A percentile compares a stretch with the other conserved stretches of the same genome.
Conservation (phyloP, 257 asterid species). For the Lycium barbarum region DNA sequence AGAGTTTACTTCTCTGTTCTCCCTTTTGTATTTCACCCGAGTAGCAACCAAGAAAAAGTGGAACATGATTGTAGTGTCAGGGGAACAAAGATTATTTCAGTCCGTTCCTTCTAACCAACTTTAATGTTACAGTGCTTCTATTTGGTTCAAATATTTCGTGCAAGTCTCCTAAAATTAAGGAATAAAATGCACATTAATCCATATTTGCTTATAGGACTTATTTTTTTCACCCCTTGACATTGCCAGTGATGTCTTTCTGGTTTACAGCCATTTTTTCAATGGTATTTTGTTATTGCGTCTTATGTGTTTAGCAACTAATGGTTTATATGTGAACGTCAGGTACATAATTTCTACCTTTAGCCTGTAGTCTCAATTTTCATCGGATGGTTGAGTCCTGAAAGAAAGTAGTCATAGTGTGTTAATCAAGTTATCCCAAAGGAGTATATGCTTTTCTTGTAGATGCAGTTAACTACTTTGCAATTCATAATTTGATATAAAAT, state of each 20-base stretch:
- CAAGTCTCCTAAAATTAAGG: not conserved
- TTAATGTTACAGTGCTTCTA: not conserved
- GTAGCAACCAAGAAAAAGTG: not conserved
- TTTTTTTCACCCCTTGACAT: not conserved
- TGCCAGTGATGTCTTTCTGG: not conserved
- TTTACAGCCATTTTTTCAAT: not conserved
- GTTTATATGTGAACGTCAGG: not conserved
- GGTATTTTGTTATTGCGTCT: not conserved
- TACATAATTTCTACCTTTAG: not conserved
- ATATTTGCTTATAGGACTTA: not conserved
- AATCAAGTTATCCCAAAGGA: slow-evolving; percentile 67
- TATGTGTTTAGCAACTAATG: not conserved
- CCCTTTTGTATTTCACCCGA: not conserved
- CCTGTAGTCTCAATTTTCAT: not conserved
- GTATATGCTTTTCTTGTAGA: slow-evolving; percentile 66
- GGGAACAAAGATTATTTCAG: not conserved
- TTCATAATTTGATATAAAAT: slow-evolving; percentile 29
- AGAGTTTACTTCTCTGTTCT: not conserved
- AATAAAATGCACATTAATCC: not conserved
- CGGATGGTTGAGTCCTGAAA: slow-evolving; percentile 15
- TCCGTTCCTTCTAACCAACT: not conserved
- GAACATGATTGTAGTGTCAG: slow-evolving; percentile 18
- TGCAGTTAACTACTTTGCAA: slow-evolving; percentile 34
- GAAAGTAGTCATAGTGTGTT: slow-evolving; percentile 46
- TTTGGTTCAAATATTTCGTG: not conserved